phyloP scores from a whole-genome alignment of 768 basidiomycete species.

The Russula sp. region DNA sequence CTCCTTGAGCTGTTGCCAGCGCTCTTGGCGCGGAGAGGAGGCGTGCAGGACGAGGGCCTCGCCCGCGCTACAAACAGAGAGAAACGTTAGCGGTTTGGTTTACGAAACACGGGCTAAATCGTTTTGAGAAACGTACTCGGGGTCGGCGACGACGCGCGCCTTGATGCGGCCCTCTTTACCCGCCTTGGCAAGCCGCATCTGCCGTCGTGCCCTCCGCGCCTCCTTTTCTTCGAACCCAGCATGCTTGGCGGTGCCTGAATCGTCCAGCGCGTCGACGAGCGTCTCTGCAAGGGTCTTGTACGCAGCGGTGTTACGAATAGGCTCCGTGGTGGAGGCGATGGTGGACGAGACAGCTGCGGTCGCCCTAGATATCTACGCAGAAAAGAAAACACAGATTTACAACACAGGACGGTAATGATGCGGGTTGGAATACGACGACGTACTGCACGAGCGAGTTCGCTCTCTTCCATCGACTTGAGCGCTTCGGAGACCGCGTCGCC shows the following conservation, averaged over 20 bases:
- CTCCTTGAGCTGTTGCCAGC: slow-evolving; percentile 75
- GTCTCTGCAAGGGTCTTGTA: slow-evolving; percentile 91
- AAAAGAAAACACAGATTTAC: not conserved
- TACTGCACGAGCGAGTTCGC: slow-evolving; percentile 83
- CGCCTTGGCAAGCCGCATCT: slow-evolving; percentile 77
- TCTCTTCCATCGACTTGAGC: slow-evolving; percentile 90
- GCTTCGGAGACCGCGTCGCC: slow-evolving; percentile 93
- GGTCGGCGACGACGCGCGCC: slow-evolving; percentile 59
- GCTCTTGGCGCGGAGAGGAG: slow-evolving; percentile 69
- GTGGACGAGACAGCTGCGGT: slow-evolving; percentile 81
- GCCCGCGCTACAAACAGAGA: slow-evolving; percentile 57
- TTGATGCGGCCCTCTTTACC: slow-evolving; percentile 63
- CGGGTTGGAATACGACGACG: slow-evolving; percentile 25
- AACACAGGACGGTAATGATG: not conserved
- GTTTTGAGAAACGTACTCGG: slow-evolving; percentile 54
- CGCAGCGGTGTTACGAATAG: slow-evolving; percentile 92
- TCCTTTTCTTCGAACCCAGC: slow-evolving; percentile 97
- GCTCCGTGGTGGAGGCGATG: slow-evolving; percentile 86
- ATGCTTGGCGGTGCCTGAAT: slow-evolving; percentile 88
- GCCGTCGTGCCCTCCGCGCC: slow-evolving; percentile 71
- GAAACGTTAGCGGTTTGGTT: not conserved
- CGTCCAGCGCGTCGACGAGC: slow-evolving; percentile 87
- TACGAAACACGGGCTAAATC: not conserved
- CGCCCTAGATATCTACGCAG: slow-evolving; percentile 68
- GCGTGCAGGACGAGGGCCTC: slow-evolving; percentile 79